These are phyloP conservation scores for Ceratobasidium theobromae DNA, from an alignment of 1,284 basidiomycete species.

Conservation along the genomic window DNA sequence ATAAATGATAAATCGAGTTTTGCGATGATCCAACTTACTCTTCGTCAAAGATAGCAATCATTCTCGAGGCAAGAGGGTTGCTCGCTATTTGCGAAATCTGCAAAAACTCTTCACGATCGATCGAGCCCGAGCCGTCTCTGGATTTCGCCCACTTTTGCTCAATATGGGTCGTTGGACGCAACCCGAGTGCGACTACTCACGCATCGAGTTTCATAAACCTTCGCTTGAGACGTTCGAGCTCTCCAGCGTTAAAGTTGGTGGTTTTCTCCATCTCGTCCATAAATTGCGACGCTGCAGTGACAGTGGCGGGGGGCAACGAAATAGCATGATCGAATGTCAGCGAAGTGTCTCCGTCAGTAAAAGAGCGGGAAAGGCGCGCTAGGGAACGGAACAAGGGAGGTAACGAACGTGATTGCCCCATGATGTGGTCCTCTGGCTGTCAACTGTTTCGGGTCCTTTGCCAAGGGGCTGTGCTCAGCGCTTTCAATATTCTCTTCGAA, in stretches of 20 bases:
- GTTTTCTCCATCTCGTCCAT: constrained; percentile 92
- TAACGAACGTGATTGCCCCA: constrained; percentile 77
- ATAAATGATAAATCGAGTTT: neutral
- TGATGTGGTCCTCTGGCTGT: constrained; percentile 40
- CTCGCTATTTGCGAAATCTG: constrained; percentile 99
- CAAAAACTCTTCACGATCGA: constrained; percentile 98
- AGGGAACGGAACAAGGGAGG: constrained; percentile 18
- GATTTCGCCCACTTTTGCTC: neutral
- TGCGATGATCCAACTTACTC: constrained; percentile 63
- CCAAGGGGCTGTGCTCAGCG: constrained; percentile 24
- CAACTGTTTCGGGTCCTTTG: neutral
- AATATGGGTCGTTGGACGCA: neutral
- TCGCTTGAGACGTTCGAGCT: constrained; percentile 94
- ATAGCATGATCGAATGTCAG: constrained; percentile 33
- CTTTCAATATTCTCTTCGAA: neutral
- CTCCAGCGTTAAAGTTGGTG: constrained; percentile 90
- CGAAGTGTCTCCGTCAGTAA: constrained; percentile 22
- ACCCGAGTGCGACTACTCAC: constrained; percentile 45
- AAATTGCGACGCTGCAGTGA: constrained; percentile 73
- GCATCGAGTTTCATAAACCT: constrained; percentile 99
- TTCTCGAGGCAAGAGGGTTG: constrained; percentile 92
- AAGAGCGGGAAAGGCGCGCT: constrained; percentile 19
- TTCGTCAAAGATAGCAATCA: constrained; percentile 99
- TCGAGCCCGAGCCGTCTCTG: constrained; percentile 93
- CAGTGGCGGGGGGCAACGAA: constrained; percentile 29